phyloP scores from a whole-genome alignment of 2,329 filamentous ascomycete species.

The Coniochaeta hoffmannii region DNA sequence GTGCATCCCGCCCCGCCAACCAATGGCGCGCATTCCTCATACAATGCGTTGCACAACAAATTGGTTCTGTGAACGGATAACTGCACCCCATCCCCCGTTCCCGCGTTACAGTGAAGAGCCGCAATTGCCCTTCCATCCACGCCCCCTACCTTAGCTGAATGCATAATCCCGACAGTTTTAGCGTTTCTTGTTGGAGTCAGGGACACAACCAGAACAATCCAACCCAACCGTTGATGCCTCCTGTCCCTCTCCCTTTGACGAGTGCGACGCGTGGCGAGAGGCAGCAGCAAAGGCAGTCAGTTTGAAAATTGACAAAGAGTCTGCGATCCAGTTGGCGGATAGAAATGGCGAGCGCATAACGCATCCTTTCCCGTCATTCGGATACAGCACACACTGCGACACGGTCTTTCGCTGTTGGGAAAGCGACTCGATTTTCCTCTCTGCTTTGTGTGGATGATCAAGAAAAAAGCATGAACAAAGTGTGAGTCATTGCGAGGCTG shows the following conservation, averaged over 20 bases:
- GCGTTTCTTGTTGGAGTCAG: not conserved
- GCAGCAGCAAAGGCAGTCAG: no score
- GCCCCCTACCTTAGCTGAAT: not conserved
- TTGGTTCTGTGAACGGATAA: not conserved
- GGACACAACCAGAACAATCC: no score
- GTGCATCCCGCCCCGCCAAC: not conserved
- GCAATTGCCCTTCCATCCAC: not conserved
- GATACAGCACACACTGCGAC: no score
- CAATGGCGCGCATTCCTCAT: not conserved
- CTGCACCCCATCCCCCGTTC: not conserved
- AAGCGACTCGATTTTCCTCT: no score
- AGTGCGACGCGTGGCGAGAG: no score
- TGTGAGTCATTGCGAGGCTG: constrained; percentile 3
- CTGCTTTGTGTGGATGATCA: not conserved
- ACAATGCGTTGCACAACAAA: not conserved
- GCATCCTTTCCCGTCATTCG: no score
- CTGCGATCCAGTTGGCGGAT: no score
- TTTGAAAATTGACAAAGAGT: no score
- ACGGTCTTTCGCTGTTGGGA: no score
- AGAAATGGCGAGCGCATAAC: no score
- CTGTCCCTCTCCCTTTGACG: not conserved
- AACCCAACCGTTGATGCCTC: not conserved
- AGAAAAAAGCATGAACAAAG: not conserved
- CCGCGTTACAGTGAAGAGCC: not conserved
- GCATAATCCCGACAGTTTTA: constrained; percentile 2